Evolutionary conservation across 306 rosid genomes (phyloP).

Genomic region (Vigna unguiculata): DNA sequence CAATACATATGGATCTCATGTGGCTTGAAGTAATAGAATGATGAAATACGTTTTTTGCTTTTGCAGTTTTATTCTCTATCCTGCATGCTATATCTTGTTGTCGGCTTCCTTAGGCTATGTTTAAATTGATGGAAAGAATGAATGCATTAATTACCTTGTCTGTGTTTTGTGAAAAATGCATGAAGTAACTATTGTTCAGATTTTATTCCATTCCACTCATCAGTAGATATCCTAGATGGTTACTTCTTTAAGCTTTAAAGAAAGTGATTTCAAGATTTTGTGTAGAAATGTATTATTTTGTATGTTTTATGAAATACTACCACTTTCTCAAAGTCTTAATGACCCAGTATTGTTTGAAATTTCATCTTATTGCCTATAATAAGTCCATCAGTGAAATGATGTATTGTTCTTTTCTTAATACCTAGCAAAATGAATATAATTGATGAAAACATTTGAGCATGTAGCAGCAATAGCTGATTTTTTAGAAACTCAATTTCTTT

Average conservation of each 20-base stretch:
- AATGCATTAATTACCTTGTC: too few species aligned
- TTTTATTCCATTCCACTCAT: background rate
- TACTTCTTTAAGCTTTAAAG: background rate
- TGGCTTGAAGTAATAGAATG: too few species aligned
- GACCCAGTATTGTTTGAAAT: background rate
- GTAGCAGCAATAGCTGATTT: background rate
- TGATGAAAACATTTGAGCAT: constrained; percentile 5
- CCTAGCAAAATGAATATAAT: constrained; percentile 8
- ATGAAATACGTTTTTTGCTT: too few species aligned
- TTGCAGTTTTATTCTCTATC: background rate
- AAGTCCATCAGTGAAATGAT: background rate
- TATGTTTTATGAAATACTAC: background rate
- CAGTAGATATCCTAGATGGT: background rate
- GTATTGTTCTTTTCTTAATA: background rate
- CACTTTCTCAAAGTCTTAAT: background rate
- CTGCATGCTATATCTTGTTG: background rate
- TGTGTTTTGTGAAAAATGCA: too few species aligned
- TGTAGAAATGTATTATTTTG: background rate
- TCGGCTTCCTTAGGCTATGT: background rate
- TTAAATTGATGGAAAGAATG: background rate
- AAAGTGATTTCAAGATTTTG: background rate
- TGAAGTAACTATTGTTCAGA: background rate
- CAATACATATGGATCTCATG: too few species aligned
- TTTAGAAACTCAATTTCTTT: background rate
- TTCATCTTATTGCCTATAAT: background rate